phyloP scores from a whole-genome alignment of 371 early-diverging fungal species.

The Dichotomocladium elegans region DNA sequence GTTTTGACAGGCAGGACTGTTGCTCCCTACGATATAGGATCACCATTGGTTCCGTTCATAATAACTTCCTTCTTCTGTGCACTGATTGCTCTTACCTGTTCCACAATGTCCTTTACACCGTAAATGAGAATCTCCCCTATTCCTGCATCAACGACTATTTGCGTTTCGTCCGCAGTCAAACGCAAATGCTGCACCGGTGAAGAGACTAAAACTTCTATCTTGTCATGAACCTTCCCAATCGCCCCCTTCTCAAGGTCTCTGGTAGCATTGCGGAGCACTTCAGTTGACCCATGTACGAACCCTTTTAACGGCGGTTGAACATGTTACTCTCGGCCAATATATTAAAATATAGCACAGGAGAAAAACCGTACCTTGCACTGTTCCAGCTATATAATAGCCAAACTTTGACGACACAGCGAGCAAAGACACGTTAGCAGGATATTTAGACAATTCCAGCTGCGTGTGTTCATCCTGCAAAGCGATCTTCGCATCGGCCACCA shows the following conservation, averaged over 20 bases:
- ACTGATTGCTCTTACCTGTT: background rate
- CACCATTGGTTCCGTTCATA: no score
- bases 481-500: constrained; percentile 42
- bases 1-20: constrained; percentile 13
- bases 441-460: constrained; percentile 19
- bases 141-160: constrained; percentile 21
- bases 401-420: constrained; percentile 31
- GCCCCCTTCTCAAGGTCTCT: constrained; percentile 21
- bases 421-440: constrained; percentile 30
- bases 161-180: constrained; percentile 24
- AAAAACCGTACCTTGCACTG: constrained; percentile 20
- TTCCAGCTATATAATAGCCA: constrained; percentile 39
- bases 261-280: constrained; percentile 22
- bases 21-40: no score
- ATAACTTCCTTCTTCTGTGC: background rate
- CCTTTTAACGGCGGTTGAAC: constrained; percentile 15
- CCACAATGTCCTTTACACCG: constrained; percentile 22
- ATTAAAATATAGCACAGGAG: background rate
- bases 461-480: constrained; percentile 10
- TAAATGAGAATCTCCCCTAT: constrained; percentile 24
- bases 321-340: background rate
- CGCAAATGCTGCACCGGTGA: constrained; percentile 32
- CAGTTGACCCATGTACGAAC: constrained; percentile 29
- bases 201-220: constrained; percentile 6
- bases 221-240: constrained; percentile 10